Evolutionary conservation across 495 filamentous ascomycete species (phyloP), one percentile per base, ranked within the genome.

Genomic region (Penicillium fimorum): DNA sequence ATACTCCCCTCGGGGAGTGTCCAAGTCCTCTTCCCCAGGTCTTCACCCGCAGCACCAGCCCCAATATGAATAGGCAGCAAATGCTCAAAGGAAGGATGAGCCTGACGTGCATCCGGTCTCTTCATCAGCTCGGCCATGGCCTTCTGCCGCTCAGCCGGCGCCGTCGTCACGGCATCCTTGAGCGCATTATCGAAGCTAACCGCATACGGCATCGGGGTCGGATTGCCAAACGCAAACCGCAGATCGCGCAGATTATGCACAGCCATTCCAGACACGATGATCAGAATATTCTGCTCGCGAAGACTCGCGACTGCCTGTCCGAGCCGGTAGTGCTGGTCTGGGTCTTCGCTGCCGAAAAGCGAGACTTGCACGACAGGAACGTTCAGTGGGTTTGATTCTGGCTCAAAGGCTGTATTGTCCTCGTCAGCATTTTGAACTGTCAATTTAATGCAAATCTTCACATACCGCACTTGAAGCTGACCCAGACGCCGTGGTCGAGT

Each of bases 351-450:
- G 35, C 79, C 69, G 69, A 86, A 92, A 40, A 94, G 78, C 29
- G 86, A 90, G 22, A 93, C 87, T 65, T 95, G 90, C 18, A 95
- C 88, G 12, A 96, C 73, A 1, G 91, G 91, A 17, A 91, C 83
- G 54, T 82, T 81, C 24, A 94, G 75, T 3, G 90, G 87, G 71
- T 95, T 93, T n/a, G 76, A 67, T 13, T 86, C 75, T 0, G 87
- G 87, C 47, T 84, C 64, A 70, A 95, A 94, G 24, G 82, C 83
- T 84, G 55, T 44, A 35, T 18, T 15, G 6, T 8, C n/a, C 40
- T 35, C 13, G 47, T 42, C 43, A 38, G 27, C 25, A 32, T 1
- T 22, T 24, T 29, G 20, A 4, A 30, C n/a, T 9, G 10, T 37
- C 3, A 12, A 32, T 11, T 29, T 20, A 1, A 33, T 61, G 33